Percentiles rank a stretch among this genome's conserved stretches.
Evolutionary conservation across 148 eudicot genomes (phyloP).

Genomic region (Spergularia marina): DNA sequence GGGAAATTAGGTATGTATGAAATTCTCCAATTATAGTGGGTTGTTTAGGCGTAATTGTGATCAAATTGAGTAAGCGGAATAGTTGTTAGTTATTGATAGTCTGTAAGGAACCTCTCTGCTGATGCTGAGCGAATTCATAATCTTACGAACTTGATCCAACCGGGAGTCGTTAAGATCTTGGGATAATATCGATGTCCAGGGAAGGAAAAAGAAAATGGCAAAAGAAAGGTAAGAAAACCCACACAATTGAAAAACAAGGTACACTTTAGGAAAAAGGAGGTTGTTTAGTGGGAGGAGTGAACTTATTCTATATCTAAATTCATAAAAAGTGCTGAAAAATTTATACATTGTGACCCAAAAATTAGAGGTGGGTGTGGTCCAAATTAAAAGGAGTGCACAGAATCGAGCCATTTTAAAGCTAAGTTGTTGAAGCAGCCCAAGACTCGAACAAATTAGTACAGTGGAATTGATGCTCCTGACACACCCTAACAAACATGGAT

Average conservation of each 20-base stretch:
- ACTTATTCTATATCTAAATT: too few relatives aligned
- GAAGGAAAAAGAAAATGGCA: slow-evolving; percentile 4
- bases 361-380: slow-evolving; percentile 13
- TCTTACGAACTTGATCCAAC: too few relatives aligned
- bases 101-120: too few relatives aligned
- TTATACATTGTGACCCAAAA: neutral
- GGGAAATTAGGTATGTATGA: too few relatives aligned
- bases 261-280: neutral
- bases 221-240: neutral
- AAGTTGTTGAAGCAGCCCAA: slow-evolving; percentile 16
- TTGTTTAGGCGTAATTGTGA: too few relatives aligned
- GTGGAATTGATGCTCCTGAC: slow-evolving; percentile 18
- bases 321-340: too few relatives aligned
- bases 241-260: neutral
- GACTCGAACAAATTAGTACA: neutral
- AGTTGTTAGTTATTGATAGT: too few relatives aligned
- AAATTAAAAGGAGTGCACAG: neutral
- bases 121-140: too few relatives aligned
- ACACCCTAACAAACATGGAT: slow-evolving; percentile 15
- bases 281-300: neutral
- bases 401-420: neutral
- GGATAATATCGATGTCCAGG: neutral
- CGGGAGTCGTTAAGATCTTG: too few relatives aligned
- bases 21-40: too few relatives aligned
- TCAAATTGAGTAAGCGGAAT: too few relatives aligned